Conservation (phyloP, 805 yeast genomes). For the Wickerhamomyces queroliae region DNA sequence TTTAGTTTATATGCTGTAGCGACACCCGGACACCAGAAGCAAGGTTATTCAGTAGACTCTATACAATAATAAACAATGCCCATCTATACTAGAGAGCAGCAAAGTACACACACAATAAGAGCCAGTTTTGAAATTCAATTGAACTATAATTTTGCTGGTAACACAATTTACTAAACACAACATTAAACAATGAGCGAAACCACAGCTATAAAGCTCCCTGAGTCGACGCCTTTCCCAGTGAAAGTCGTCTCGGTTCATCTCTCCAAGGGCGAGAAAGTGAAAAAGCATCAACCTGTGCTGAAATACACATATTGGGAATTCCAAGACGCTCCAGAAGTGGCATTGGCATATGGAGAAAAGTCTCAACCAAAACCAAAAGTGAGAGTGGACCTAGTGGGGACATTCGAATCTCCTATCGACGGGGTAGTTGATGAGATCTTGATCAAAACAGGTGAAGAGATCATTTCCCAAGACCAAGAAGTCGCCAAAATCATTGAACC, state of each 20-base stretch:
- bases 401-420: constrained; percentile 78
- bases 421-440: constrained; percentile 54
- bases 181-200: constrained; percentile 9
- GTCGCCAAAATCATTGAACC: constrained; percentile 67
- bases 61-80: too few species aligned
- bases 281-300: constrained; percentile 30
- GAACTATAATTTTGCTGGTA: not conserved
- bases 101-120: not conserved
- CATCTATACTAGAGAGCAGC: too few species aligned
- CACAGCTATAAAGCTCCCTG: constrained; percentile 19
- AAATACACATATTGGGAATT: constrained; percentile 42
- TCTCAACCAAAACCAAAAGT: constrained; percentile 24
- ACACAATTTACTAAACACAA: not conserved
- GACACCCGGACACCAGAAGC: too few species aligned
- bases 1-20: too few species aligned
- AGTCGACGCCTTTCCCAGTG: constrained; percentile 31
- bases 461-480: constrained; percentile 38
- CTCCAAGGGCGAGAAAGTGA: constrained; percentile 25
- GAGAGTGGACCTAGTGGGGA: constrained; percentile 63
- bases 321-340: constrained; percentile 27
- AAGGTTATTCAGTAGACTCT: too few species aligned
- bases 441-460: constrained; percentile 53
- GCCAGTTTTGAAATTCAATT: not conserved
- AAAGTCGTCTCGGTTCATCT: constrained; percentile 29
- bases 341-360: constrained; percentile 15